Evolutionary conservation across 1,139 yeast species (phyloP).

Genomic region (Nadsonia starkeyi-henricii): DNA sequence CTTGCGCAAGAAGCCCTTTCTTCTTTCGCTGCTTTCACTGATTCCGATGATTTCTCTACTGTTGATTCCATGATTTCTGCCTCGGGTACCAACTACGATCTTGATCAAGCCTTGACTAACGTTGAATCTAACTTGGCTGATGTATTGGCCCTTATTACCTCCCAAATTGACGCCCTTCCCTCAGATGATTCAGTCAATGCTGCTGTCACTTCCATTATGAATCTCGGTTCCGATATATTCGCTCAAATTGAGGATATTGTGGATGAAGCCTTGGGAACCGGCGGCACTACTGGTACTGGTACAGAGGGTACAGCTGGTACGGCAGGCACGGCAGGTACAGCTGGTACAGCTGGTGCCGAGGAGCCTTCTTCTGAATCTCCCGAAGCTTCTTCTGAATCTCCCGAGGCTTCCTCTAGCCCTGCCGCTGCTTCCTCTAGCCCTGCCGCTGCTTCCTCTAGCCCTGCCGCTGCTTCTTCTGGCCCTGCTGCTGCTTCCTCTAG

Average conservation of each 20-base stretch:
- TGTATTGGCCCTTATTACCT: background rate
- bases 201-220: background rate
- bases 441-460: background rate
- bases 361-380: background rate
- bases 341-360: conserved; percentile 1
- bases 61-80: background rate
- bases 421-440: background rate
- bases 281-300: too few relatives aligned
- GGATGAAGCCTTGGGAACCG: too few relatives aligned
- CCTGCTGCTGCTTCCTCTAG: background rate
- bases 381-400: background rate
- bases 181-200: background rate
- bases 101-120: background rate
- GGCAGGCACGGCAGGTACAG: background rate
- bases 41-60: background rate
- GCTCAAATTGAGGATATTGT: background rate
- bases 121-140: background rate
- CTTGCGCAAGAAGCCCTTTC: background rate
- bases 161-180: background rate
- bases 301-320: background rate
- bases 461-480: conserved; percentile 1
- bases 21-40: background rate
- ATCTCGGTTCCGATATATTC: background rate
- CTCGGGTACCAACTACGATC: background rate
- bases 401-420: background rate